phyloP scores from a whole-genome alignment of 495 filamentous ascomycete species.

The Terfezia boudieri region DNA sequence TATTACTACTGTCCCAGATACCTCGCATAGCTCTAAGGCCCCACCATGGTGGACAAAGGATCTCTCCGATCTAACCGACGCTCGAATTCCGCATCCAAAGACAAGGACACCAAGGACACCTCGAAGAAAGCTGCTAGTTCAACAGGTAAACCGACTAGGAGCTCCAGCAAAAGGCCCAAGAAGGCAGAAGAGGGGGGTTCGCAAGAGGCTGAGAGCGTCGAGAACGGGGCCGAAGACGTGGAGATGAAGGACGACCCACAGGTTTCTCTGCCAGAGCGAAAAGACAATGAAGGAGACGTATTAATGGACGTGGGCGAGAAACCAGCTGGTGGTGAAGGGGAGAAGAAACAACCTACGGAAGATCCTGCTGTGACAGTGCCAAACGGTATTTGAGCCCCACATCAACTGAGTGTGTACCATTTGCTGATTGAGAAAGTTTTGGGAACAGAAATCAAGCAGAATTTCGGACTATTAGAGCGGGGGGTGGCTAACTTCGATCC shows the following conservation, averaged over 20 bases:
- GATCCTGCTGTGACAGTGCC: constrained; percentile 34
- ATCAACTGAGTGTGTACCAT: no score
- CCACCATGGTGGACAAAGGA: constrained; percentile 16
- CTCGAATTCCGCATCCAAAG: constrained; percentile 10
- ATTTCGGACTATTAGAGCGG: constrained; percentile 73
- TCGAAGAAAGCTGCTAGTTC: constrained; percentile 11
- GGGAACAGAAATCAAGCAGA: constrained; percentile 65
- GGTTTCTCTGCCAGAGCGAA: constrained; percentile 22
- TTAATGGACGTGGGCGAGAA: constrained; percentile 42
- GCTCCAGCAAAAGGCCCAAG: constrained; percentile 2
- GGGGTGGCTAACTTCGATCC: constrained; percentile 86
- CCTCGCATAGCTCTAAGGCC: no score
- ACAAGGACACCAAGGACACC: constrained; percentile 6
- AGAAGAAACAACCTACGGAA: constrained; percentile 29
- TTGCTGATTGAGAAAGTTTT: constrained; percentile 1
- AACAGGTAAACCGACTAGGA: constrained; percentile 10
- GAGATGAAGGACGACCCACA: constrained; percentile 51
- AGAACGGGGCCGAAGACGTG: constrained; percentile 42
- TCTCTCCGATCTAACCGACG: constrained; percentile 17
- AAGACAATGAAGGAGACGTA: constrained; percentile 49
- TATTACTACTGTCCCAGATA: no score
- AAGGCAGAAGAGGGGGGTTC: not conserved
- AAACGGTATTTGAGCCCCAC: constrained; percentile 7
- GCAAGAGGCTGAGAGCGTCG: constrained; percentile 1
- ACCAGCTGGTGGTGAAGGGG: constrained; percentile 29